Evolutionary conservation across 2,329 filamentous ascomycete species (phyloP), one percentile per base, ranked within the genome.

Genomic region (Chaetoscypha palmicola): DNA sequence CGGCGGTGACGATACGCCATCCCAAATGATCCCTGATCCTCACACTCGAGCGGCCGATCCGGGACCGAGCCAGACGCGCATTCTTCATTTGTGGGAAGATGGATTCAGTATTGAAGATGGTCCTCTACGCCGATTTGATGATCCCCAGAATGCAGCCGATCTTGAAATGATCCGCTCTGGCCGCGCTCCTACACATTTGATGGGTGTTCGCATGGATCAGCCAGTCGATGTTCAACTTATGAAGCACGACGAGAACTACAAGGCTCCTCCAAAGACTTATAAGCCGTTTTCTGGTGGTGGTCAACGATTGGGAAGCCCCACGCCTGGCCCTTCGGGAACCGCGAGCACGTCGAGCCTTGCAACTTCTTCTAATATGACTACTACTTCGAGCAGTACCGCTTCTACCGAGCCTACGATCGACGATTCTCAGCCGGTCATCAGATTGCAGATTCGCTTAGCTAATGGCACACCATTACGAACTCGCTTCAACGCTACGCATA

Each of bases 71-170:
- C 78, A 84, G 48, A 77, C 79, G 39, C 80, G 86, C 39, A 75
- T 79, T 9, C 71, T 94, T 41, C 86, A 91, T 58, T 73, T 92
- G 34, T 94, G 87, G 87, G 74, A 76, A 32, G 82, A 94, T 59
- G 87, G 87, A 11, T 91, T 92, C 67, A 91, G 85, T 52, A 80
- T 94, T 48, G 86, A 90, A 47, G 85, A 92, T 57, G 87, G 87
- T 21, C 76, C 81, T 36, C 76, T 92, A 28, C 81, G 77, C 61
- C 79, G 85, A 44, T 91, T 86, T 59, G 83, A 90, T 57, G 86
- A 92, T 62, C 85, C 86, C 0, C 74, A 73, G 22, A 89, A 91
- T 61, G 77, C 80, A 22, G 71, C 73, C 38, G 83, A 84, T 41
- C 70, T 92, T 34, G 71, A 79, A 46, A 82, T 89, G 72, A 92